Base-by-base conservation (phyloP, 1,139 yeast species). In the Pichia norvegensis region DNA sequence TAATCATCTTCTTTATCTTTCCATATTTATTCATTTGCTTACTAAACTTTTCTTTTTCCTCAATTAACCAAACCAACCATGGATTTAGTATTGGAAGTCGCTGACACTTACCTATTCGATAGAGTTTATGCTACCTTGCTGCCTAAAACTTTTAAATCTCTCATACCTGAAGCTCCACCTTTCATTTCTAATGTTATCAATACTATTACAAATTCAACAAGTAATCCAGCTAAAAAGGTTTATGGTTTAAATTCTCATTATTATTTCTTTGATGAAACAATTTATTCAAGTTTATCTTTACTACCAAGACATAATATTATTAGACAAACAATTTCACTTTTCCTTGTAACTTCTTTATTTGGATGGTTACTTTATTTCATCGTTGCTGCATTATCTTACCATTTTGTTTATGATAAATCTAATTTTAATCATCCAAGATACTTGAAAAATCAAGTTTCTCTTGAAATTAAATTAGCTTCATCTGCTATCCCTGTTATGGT, bases 371-470 rank as follows among this genome's bases (percentile, higher is more conserved):
- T 90, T 44, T 92, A 92, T 67, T 70, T 88, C 45, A 53, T 67
- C n/a, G 84, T 81, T 44, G 97, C 97, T 10, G 70, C 79, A 16
- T 58, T 85, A 31, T 81, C 95, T 14, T 92, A 85, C 63, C 55
- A 72, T 41, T 79, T 81, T 56, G 81, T 92, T 29, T 92, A 86
- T 64, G 97, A 92, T 67, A 82, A 80, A 60, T 80, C 81, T 49
- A 85, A 88, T 49, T 87, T 92, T 73, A 85, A 92, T 67, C 98
- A 92, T 64, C 98, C 98, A 49, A 78, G 95, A 64, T 92, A 86
- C 67, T 76, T 92, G 67, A 92, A 92, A 65, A 90, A 92, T 67
- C 98, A 92, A 68, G 79, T 92, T 75, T 67, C 75, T 8, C 68
- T 86, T 64, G 98, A 92, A 63, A 84, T 92, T 55, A 68, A 73